Evolutionary conservation across 176 grass and related monocot species (phyloP).

Genomic region (Thalia dealbata): DNA sequence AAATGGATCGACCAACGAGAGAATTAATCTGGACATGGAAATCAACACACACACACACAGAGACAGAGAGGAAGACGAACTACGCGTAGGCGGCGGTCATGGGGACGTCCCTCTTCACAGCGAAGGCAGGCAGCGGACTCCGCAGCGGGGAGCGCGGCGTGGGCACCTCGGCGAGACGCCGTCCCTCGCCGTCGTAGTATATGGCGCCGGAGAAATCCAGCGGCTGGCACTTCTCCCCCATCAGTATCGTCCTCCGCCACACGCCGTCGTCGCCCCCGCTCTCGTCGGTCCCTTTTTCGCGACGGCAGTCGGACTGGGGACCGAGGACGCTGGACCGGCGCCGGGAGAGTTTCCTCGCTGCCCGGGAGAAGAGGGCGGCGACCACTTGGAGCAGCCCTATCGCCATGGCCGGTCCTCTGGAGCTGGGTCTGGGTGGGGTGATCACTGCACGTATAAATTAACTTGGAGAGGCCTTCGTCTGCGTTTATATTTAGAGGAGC

Average conservation of each 20-base stretch:
- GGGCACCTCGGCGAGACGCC: conserved; percentile 19
- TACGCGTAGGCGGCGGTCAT: background rate
- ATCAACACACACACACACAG: too few relatives aligned
- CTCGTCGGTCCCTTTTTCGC: background rate
- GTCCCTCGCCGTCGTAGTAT: conserved; percentile 65
- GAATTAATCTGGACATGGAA: too few relatives aligned
- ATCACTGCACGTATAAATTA: background rate
- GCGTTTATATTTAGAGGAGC: background rate
- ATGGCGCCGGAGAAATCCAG: conserved; percentile 51
- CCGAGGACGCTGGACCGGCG: background rate
- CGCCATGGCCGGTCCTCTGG: background rate
- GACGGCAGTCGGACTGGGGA: background rate
- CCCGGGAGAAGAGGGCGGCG: background rate
- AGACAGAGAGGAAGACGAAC: background rate
- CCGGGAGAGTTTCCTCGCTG: background rate
- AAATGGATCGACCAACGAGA: too few relatives aligned
- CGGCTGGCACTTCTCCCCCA: conserved; percentile 44
- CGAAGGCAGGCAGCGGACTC: conserved; percentile 7
- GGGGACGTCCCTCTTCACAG: background rate
- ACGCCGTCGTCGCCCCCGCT: background rate
- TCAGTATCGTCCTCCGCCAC: conserved; percentile 53
- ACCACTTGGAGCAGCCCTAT: background rate
- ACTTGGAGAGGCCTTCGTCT: background rate
- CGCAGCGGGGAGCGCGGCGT: conserved; percentile 14
- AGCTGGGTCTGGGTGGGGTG: too few relatives aligned